Percentiles rank a stretch among this genome's conserved stretches.
Evolutionary conservation across 116 monocot species (phyloP).

Genomic region (Phalaenopsis hybrid): DNA sequence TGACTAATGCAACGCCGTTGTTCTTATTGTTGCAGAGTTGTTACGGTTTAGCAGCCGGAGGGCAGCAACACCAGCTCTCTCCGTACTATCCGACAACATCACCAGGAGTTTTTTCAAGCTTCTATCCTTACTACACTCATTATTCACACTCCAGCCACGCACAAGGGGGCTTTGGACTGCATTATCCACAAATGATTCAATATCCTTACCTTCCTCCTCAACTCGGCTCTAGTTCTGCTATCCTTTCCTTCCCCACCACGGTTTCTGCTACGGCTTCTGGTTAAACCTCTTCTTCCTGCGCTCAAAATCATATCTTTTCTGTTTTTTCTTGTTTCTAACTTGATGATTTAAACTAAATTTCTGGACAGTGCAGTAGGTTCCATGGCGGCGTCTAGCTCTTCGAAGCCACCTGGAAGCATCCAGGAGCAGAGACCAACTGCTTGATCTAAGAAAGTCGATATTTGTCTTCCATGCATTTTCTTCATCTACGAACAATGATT

Average conservation of each 20-base stretch:
- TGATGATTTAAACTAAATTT: neutral
- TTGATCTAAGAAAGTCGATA: neutral
- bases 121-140: conserved; percentile 12
- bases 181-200: conserved; percentile 24
- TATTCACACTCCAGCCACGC: conserved; percentile 17
- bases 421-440: conserved; percentile 2
- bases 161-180: conserved; percentile 14
- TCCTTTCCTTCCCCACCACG: conserved; percentile 15
- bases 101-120: conserved; percentile 11
- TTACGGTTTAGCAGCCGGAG: conserved; percentile 12
- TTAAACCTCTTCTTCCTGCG: neutral
- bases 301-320: neutral
- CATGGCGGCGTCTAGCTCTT: conserved; percentile 10
- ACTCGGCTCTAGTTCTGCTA: conserved; percentile 7
- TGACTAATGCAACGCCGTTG: neutral
- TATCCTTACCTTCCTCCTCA: conserved; percentile 18
- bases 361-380: conserved; percentile 16
- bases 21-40: conserved; percentile 12
- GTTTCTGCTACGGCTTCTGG: conserved; percentile 7
- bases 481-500: conserved; percentile 2
- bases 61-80: conserved; percentile 20
- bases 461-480: conserved; percentile 13
- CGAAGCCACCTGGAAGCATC: neutral
- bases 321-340: neutral
- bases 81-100: conserved; percentile 17